phyloP scores from a whole-genome alignment of 2,329 filamentous ascomycete species.

The Colletotrichum acutatum region DNA sequence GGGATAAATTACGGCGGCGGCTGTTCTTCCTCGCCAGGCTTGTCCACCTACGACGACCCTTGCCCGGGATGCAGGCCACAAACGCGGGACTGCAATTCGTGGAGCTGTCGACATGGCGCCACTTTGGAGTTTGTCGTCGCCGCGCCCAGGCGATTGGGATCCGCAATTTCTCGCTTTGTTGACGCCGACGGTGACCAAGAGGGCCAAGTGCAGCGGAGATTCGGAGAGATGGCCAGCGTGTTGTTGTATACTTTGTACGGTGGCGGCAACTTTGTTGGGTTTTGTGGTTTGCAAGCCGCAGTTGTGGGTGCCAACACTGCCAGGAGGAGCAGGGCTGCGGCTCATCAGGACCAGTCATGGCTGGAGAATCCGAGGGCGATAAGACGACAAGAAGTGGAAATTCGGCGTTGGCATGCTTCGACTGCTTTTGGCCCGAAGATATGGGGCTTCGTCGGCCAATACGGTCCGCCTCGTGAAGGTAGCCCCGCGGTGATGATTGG shows the following conservation, averaged over 20 bases:
- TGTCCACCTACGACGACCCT: not conserved
- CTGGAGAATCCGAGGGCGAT: not conserved
- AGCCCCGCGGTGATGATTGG: not conserved
- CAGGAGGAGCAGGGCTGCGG: not conserved
- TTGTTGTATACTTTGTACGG: not conserved
- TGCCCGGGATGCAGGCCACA: conserved; percentile 7
- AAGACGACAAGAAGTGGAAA: conserved; percentile 8
- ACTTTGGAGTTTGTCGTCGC: conserved; percentile 12
- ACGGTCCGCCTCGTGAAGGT: conserved; percentile 3
- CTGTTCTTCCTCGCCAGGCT: conserved; percentile 11
- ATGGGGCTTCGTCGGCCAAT: not conserved
- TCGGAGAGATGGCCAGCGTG: conserved; percentile 16
- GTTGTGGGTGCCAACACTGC: not conserved
- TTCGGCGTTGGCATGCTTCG: not conserved
- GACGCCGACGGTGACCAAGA: conserved; percentile 32
- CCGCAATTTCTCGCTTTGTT: conserved; percentile 22
- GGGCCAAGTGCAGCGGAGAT: conserved; percentile 22
- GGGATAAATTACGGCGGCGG: conserved; percentile 31
- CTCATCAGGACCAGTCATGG: not conserved
- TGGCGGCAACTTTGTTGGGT: not conserved
- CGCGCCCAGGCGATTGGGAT: conserved; percentile 9
- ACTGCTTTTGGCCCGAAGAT: not conserved
- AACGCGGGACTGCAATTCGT: conserved; percentile 22
- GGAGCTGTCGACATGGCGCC: conserved; percentile 19
- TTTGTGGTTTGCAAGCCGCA: not conserved